Conservation (phyloP, 768 basidiomycete genomes). For the Cystobasidium tubakii region DNA sequence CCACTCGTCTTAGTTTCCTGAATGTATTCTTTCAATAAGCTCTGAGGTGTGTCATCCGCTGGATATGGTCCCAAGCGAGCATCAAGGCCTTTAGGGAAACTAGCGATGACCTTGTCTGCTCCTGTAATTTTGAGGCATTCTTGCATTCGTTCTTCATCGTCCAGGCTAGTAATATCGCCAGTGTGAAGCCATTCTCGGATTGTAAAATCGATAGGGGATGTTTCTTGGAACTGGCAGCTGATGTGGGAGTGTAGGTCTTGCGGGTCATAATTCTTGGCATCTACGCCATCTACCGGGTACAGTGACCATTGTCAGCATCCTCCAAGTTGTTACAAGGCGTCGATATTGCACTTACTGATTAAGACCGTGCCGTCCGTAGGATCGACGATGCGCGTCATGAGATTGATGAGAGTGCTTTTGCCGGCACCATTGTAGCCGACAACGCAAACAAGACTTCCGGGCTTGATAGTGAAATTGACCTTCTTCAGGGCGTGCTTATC, state of each 20-base stretch:
- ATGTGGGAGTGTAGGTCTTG: constrained; percentile 5
- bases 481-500: constrained; percentile 2
- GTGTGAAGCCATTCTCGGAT: constrained; percentile 25
- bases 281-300: constrained; percentile 17
- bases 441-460: constrained; percentile 3
- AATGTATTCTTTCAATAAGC: constrained; percentile 23
- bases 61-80: constrained; percentile 28
- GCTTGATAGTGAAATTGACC: constrained; percentile 24
- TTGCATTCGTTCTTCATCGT: constrained; percentile 16
- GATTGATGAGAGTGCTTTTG: constrained; percentile 32
- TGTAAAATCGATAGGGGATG: constrained; percentile 2
- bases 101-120: constrained; percentile 1
- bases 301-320: no score
- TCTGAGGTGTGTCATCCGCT: constrained; percentile 14
- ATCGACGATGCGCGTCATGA: constrained; percentile 32
- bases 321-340: no score
- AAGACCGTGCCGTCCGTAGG: constrained; percentile 25
- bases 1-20: background rate
- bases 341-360: constrained; percentile 30
- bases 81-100: constrained; percentile 31
- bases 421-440: constrained; percentile 36
- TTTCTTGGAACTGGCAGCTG: constrained; percentile 11
- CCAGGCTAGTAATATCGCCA: background rate
- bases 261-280: constrained; percentile 13
- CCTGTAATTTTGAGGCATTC: constrained; percentile 21